phyloP scores from a whole-genome alignment of 768 basidiomycete species.

The Pleurotus djamor region DNA sequence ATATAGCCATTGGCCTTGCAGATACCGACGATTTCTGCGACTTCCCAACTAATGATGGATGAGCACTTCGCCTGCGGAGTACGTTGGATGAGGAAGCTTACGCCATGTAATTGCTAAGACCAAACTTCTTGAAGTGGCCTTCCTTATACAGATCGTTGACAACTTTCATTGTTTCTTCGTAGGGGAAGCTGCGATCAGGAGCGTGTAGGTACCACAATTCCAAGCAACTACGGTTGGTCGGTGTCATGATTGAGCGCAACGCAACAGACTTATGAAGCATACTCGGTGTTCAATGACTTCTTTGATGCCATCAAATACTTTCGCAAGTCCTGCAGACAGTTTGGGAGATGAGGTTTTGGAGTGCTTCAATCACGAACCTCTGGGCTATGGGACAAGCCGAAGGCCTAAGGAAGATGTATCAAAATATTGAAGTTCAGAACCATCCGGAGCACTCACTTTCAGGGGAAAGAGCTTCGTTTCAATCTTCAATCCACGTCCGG shows the following conservation, averaged over 20 bases:
- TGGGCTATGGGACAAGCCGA: not conserved
- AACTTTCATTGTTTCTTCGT: slow-evolving; percentile 51
- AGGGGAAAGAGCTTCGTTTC: slow-evolving; percentile 60
- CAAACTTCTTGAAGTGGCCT: slow-evolving; percentile 60
- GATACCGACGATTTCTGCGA: slow-evolving; percentile 44
- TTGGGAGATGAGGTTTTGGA: slow-evolving; percentile 11
- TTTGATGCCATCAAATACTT: slow-evolving; percentile 46
- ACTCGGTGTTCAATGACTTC: slow-evolving; percentile 40
- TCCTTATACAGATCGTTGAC: slow-evolving; percentile 55
- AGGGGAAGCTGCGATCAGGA: slow-evolving; percentile 57
- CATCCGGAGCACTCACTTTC: slow-evolving; percentile 12
- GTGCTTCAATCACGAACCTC: slow-evolving; percentile 19
- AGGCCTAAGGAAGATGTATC: not conserved
- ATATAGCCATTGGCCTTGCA: slow-evolving; percentile 41
- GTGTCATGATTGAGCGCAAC: not conserved
- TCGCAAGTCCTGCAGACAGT: slow-evolving; percentile 34
- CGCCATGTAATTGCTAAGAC: slow-evolving; percentile 62
- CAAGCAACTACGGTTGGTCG: slow-evolving; percentile 29
- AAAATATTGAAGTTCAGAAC: no score
- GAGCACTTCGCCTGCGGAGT: slow-evolving; percentile 7
- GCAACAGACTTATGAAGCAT: slow-evolving; percentile 18
- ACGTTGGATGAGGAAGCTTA: slow-evolving; percentile 17
- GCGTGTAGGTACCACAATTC: slow-evolving; percentile 57
- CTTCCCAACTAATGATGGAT: slow-evolving; percentile 18
- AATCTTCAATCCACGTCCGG: slow-evolving; percentile 47